Conservation (phyloP, 805 yeast species). For the Wickerhamomyces queroliae region DNA sequence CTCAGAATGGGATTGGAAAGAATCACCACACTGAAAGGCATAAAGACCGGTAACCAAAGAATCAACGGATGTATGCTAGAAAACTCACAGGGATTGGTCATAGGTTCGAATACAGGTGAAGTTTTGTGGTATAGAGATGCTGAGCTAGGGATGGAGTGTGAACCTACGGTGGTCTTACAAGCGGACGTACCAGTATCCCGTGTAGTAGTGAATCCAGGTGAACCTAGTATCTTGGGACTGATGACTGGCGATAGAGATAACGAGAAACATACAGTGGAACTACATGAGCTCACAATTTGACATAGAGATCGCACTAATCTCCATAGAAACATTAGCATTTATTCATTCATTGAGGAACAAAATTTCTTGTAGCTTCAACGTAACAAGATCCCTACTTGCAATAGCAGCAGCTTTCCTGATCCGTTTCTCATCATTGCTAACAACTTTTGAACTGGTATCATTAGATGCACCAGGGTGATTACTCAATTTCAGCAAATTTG, state of each 20-base stretch:
- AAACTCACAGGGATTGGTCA: constrained; percentile 20
- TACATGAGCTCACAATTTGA: not conserved
- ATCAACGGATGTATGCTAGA: constrained; percentile 17
- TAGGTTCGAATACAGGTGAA: constrained; percentile 20
- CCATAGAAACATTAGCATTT: not conserved
- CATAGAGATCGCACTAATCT: not conserved
- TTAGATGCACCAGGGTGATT: not conserved
- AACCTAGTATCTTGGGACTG: constrained; percentile 9
- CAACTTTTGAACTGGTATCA: not conserved
- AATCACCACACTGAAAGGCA: constrained; percentile 7
- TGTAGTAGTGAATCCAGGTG: constrained; percentile 11
- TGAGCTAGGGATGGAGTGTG: constrained; percentile 12
- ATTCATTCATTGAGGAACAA: constrained; percentile 19
- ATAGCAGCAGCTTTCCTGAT: constrained; percentile 14
- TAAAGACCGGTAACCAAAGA: constrained; percentile 16
- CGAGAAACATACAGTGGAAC: constrained; percentile 6
- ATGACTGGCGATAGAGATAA: constrained; percentile 16
- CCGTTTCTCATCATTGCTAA: constrained; percentile 4
- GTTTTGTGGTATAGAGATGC: constrained; percentile 18
- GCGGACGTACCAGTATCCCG: constrained; percentile 9
- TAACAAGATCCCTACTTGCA: constrained; percentile 18
- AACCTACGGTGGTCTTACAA: not conserved
- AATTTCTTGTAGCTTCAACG: constrained; percentile 21
- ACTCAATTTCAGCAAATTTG: constrained; percentile 1
- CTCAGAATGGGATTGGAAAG: constrained; percentile 23